Percentiles rank a stretch among this genome's conserved stretches.
Conservation (phyloP, 176 grass and related monocot genomes). For the Poa pratensis region DNA sequence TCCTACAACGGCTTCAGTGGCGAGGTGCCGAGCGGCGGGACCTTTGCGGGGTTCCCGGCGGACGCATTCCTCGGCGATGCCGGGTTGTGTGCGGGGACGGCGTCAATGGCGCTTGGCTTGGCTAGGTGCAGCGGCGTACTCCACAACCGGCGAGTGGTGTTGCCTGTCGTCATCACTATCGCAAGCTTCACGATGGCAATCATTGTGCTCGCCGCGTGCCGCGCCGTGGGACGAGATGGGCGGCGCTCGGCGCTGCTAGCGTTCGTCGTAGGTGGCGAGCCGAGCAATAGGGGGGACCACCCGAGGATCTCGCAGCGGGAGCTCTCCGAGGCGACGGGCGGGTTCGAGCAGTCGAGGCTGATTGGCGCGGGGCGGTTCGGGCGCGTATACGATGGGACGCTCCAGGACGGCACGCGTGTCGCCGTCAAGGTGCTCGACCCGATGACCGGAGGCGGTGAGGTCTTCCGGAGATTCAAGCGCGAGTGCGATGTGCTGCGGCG, state of each 20-base stretch:
- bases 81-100: conserved; percentile 49
- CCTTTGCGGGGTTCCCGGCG: conserved; percentile 51
- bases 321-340: conserved; percentile 73
- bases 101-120: conserved; percentile 48
- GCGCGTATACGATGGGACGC: conserved; percentile 72
- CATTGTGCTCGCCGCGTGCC: conserved; percentile 12
- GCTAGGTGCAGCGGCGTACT: conserved; percentile 39
- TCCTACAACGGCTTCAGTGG: conserved; percentile 89
- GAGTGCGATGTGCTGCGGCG: conserved; percentile 87
- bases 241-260: conserved; percentile 49
- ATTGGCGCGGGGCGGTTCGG: conserved; percentile 79
- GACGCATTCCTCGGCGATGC: conserved; percentile 74
- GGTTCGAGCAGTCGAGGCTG: conserved; percentile 63
- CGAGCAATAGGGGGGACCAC: conserved; percentile 62
- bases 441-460: conserved; percentile 55
- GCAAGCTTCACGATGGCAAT: conserved; percentile 34
- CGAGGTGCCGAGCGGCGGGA: conserved; percentile 52
- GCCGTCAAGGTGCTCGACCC: conserved; percentile 88
- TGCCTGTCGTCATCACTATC: conserved; percentile 48
- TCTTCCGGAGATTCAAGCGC: conserved; percentile 76
- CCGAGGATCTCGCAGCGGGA: conserved; percentile 80
- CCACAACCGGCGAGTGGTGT: conserved; percentile 32
- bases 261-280: conserved; percentile 35
- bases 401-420: conserved; percentile 63
- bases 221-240: conserved; percentile 25